Base-by-base conservation (phyloP, 176 grass and related monocot genomes). In the Avena sativa region DNA sequence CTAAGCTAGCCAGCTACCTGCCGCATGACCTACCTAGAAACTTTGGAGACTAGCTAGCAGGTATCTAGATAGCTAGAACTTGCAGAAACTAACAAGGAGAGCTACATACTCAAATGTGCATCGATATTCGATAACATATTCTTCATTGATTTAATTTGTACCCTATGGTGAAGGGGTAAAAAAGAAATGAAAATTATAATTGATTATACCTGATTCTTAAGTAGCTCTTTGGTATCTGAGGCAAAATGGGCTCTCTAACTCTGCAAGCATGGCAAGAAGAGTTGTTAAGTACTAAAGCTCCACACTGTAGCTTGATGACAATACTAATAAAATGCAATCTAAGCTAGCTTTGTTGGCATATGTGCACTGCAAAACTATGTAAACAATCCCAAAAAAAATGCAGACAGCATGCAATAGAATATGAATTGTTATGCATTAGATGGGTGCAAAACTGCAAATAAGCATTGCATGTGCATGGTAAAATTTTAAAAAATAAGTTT, bases 201-300 rank as follows among this genome's bases (percentile, higher is more conserved):
- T 58, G 13, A 47, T 32, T 52, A 17, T 98, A 98, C 97, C 94
- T 98, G 90, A 98, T 96, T 94, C 97, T 93, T 84, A 98, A 60
- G 88, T 98, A 98, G 90, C 83, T 94, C 87, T 86, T 96, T 76
- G 87, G 87, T 85, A 96, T 96, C 90, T 98, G 92, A 83, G 97
- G 97, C 58, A 98, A 89, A 96, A 96, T 82, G 71, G 90, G 89
- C 62, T 91, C 94, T 83, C 85, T 90, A 73, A 36, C 23, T 85
- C 97, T 98, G 89, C 87, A 94, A 85, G 20, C 26, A 94, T 63
- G 58, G 57, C 52, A 81, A 87, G 25, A 87, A 46, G 40, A 75
- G 34, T 21, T 83, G 65, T 67, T 74, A 87, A 56, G 26, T 19
- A 2, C 8, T 25, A 49, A 20, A 73, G 60, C 60, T 65, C 9